Base-by-base conservation (phyloP, 2,329 filamentous ascomycete species). In the Fonsecaea monophora region DNA sequence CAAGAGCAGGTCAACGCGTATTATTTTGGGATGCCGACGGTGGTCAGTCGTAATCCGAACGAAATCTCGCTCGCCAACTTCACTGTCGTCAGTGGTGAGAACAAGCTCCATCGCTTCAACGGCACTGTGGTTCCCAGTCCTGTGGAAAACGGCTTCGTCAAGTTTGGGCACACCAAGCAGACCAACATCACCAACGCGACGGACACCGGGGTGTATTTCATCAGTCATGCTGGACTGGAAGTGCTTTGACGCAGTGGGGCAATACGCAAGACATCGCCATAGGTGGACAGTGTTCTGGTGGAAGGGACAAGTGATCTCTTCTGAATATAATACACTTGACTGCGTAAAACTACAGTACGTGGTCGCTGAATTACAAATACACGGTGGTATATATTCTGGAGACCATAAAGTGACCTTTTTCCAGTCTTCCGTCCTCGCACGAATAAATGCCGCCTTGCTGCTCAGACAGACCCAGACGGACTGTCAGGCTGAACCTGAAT, bases 11-110 rank as follows among this genome's bases (percentile, higher is more conserved):
- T 90, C 1, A 80, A 85, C n/a, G 89, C 89, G 0, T 81, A 82
- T 12, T 92, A 84, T 78, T 92, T 88, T 71, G 90, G 87, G 48
- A 73, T 85, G 73, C 88, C 89, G 0, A 87, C 84, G 0, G 81
- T 90, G 4, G 79, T 84, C 30, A 83, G 78, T 4, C 81, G 87
- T 53, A 91, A 90, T 72, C 79, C 83, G 0, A 85, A 86, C 75
- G 90, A 92, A 74, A 83, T 92, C 53, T 82, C 85, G 0, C 77
- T 92, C 21, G 89, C 89, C 0, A 90, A 90, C 74, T 92, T 92
- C 74, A 90, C 89, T 0, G 88, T 92, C 8, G 75, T 83, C 67
- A 82, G 77, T 32, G 88, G 87, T 0, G 87, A 82, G 65, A 91
- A 91, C 71, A 83, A 79, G 68, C 74, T 91, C 55, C 75, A 81